A percentile compares a stretch with the other conserved stretches of the same genome.
These are phyloP conservation scores for Polysphondylium violaceum DNA, from an alignment of 78 protist species.

Conservation along the genomic window DNA sequence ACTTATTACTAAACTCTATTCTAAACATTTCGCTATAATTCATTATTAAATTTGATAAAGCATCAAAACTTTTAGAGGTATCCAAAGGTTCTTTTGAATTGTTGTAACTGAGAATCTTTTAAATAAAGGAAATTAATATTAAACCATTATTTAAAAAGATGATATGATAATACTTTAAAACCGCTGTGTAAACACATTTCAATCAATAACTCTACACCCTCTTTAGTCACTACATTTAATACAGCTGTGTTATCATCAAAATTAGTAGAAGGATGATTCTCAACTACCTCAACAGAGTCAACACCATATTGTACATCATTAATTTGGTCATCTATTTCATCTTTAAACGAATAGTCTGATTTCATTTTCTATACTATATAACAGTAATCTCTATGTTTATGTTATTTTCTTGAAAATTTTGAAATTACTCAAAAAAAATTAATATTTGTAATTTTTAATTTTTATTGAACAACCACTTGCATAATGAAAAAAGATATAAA, in stretches of 20 bases:
- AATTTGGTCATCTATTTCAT: neutral
- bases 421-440: no score
- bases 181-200: neutral
- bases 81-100: neutral
- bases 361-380: no score
- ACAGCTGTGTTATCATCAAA: neutral
- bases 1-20: constrained; percentile 2
- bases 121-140: neutral
- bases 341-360: constrained; percentile 34
- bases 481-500: no score
- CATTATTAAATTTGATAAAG: constrained; percentile 31
- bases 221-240: neutral
- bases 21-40: constrained; percentile 1
- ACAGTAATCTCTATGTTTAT: no score
- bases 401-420: no score
- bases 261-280: neutral
- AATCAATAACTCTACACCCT: neutral
- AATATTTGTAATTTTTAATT: no score
- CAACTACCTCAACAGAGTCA: neutral
- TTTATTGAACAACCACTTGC: no score
- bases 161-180: neutral
- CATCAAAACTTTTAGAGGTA: neutral
- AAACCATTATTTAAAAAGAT: neutral
- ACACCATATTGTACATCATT: constrained; percentile 1
- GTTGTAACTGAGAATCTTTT: no score